Evolutionary conservation across 495 filamentous ascomycete genomes (phyloP).

Genomic region (Penicillium silybi): DNA sequence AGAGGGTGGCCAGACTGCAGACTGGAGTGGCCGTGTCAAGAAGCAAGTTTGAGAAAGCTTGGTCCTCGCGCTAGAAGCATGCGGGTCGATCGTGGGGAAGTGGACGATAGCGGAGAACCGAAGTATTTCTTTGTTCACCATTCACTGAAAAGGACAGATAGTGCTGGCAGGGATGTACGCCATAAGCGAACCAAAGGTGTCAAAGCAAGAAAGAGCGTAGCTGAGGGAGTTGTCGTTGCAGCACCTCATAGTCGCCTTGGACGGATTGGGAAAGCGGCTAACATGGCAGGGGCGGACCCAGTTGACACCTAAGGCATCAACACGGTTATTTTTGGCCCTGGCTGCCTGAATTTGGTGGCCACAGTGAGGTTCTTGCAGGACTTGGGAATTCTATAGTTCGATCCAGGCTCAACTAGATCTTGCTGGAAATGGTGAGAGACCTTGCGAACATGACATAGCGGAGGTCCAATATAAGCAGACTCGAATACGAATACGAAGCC

Average conservation of each 20-base stretch:
- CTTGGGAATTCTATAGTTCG: not conserved
- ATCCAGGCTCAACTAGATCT: not conserved
- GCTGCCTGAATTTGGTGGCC: not conserved
- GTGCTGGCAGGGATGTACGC: not conserved
- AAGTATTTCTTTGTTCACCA: conserved; percentile 3
- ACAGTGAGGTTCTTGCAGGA: not conserved
- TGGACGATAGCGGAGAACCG: conserved; percentile 1
- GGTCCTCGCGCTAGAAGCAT: conserved; percentile 13
- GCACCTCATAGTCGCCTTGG: conserved; percentile 17
- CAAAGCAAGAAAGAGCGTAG: not conserved
- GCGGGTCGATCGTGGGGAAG: conserved; percentile 14
- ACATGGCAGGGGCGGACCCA: conserved; percentile 4
- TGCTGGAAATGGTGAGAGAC: not conserved
- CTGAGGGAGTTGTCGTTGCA: conserved; percentile 9
- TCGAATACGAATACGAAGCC: not conserved
- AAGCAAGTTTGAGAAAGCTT: conserved; percentile 9
- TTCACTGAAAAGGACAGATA: not conserved
- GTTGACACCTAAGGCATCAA: conserved; percentile 15
- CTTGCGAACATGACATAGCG: no score
- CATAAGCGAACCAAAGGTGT: not conserved
- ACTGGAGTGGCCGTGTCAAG: not conserved
- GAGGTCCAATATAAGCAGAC: not conserved
- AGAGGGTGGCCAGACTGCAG: not conserved
- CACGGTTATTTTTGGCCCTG: conserved; percentile 19
- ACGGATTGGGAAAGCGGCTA: conserved; percentile 27